A percentile compares a stretch with the other conserved stretches of the same genome.
These are phyloP conservation scores for Wickerhamomyces tratensis DNA, from an alignment of 805 yeast genomes.

Conservation along the genomic window DNA sequence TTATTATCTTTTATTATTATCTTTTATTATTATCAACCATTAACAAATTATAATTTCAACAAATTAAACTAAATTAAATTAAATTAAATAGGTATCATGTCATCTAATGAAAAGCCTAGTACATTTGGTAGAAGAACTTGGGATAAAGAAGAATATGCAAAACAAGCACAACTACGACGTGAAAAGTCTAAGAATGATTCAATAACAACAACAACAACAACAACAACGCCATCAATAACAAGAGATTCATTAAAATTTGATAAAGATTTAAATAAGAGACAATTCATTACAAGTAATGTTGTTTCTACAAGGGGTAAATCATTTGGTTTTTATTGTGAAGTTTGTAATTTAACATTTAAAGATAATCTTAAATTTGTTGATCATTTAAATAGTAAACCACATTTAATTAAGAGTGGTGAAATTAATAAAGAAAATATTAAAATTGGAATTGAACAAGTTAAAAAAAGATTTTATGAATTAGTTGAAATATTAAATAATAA, in stretches of 20 bases:
- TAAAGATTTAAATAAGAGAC: constrained; percentile 23
- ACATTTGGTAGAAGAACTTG: constrained; percentile 58
- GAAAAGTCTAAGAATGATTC: constrained; percentile 9
- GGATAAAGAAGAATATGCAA: constrained; percentile 59
- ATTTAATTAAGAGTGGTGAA: constrained; percentile 35
- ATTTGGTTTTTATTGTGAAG: constrained; percentile 79
- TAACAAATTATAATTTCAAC: neutral
- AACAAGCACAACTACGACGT: constrained; percentile 27
- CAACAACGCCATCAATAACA: constrained; percentile 6
- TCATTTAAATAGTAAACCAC: constrained; percentile 74
- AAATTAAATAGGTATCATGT: neutral
- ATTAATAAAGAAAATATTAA: constrained; percentile 25
- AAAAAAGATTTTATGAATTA: constrained; percentile 25
- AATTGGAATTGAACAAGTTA: constrained; percentile 41
- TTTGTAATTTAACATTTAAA: constrained; percentile 71
- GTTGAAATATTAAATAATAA: constrained; percentile 20
- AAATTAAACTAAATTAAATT: neutral
- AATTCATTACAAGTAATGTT: constrained; percentile 20
- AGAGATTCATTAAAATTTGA: constrained; percentile 15
- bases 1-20: too few species aligned
- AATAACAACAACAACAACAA: constrained; percentile 5
- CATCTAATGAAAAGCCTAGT: neutral
- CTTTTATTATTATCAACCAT: too few species aligned
- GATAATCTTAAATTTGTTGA: constrained; percentile 77
- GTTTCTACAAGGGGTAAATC: constrained; percentile 39